Percentiles rank a stretch among this genome's conserved stretches.
Conservation (phyloP, 129 eudicot genomes). For the Solidago caesia region DNA sequence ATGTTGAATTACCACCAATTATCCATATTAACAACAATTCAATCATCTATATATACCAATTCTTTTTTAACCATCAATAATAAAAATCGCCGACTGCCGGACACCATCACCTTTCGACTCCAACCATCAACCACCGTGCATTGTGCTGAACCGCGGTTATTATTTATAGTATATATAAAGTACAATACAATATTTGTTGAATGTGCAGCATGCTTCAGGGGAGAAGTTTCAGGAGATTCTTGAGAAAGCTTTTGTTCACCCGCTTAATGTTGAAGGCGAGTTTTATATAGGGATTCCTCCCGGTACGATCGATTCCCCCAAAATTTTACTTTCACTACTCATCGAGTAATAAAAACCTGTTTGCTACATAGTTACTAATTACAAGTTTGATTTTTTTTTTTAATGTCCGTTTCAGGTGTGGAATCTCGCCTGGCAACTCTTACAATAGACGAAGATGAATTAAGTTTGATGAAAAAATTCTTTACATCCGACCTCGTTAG, state of each 20-base stretch:
- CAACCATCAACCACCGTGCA: too few species aligned
- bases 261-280: conserved; percentile 80
- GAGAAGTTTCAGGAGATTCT: conserved; percentile 84
- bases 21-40: too few species aligned
- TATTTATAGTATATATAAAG: too few species aligned
- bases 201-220: conserved; percentile 72
- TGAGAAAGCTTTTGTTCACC: conserved; percentile 78
- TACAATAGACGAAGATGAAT: conserved; percentile 59
- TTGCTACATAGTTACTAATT: too few species aligned
- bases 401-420: conserved; percentile 52
- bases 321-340: not conserved
- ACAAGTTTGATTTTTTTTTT: not conserved
- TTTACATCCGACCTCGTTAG: not conserved
- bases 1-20: too few species aligned
- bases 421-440: conserved; percentile 91
- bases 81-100: too few species aligned
- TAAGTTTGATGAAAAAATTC: conserved; percentile 13
- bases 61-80: too few species aligned
- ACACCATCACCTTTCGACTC: too few species aligned
- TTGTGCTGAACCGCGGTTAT: too few species aligned
- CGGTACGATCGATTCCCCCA: conserved; percentile 41
- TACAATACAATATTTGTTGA: not conserved
- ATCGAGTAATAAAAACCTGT: too few species aligned
- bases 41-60: too few species aligned
- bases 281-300: conserved; percentile 92